Evolutionary conservation across 139 green algal species (phyloP), one percentile per base, ranked within the genome.

Genomic region (Chlorella vulgaris): DNA sequence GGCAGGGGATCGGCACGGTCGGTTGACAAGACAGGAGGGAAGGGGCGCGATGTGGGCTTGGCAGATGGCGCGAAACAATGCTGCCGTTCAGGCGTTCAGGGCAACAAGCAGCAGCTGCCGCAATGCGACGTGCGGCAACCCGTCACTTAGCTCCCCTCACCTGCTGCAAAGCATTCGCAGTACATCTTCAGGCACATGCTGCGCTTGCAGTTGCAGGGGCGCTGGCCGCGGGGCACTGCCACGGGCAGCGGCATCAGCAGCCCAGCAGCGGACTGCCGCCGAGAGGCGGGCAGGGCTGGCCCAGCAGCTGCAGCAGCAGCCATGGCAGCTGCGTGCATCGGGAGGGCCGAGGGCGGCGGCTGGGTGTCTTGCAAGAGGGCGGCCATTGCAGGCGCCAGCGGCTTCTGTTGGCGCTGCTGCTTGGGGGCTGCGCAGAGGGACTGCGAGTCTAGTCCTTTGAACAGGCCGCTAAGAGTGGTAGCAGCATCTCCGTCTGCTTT

Each of bases 181-280:
- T 98, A 98, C 60, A 98, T 88, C 89, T 98, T 98, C 18, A 98
- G 86, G 84, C 94, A 98, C 68, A 90, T 88, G 24, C 88, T 91
- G 74, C 96, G 95, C 85, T 95, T 95, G 91, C 94, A 98, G 73
- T 94, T 95, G 91, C 94, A 98, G 24, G 85, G 69, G 53, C 67
- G 60, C 35, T 67, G 74, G 22, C 68, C 58, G 29, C 35, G 40
- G 31, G 7, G 38, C 69, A 50, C n/a, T 19, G 3, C 22, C 36
- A 31, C 66, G 51, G 63, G 19, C 21, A 73, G 19, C 5, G 69
- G 78, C 55, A 69, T 43, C 67, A 53, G 40, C 31, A n/a, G 5
- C 1, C 40, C 66, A 8, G 43, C 21, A 19, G 21, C 39, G 4
- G 73, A 55, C 39, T 35, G 13, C 1, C 69, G 69, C 3, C 83